phyloP scores from a whole-genome alignment of 345 rosid genomes.

The Nephelium lappaceum region DNA sequence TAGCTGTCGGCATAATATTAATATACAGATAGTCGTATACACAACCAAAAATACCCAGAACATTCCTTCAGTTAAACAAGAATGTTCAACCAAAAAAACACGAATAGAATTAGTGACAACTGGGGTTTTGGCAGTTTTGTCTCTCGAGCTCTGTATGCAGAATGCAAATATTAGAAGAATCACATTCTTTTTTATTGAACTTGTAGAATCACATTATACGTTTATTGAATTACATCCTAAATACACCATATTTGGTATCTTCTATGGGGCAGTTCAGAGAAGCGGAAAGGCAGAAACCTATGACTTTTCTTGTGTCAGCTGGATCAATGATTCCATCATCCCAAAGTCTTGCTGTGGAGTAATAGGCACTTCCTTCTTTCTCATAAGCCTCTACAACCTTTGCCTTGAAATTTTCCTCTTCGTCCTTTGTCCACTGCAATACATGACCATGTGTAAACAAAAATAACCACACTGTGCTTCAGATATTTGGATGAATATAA shows the following conservation, averaged over 20 bases:
- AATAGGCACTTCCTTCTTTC: slow-evolving; percentile 79
- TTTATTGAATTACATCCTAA: slow-evolving; percentile 64
- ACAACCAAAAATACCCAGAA: not conserved
- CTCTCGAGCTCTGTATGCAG: not conserved
- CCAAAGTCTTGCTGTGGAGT: slow-evolving; percentile 94
- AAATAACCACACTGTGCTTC: not conserved
- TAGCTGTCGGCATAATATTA: not conserved
- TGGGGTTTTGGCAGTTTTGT: not conserved
- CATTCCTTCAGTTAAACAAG: not conserved
- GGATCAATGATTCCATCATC: slow-evolving; percentile 96
- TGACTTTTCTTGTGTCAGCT: slow-evolving; percentile 74
- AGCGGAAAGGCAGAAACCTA: slow-evolving; percentile 76
- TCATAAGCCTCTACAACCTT: slow-evolving; percentile 80
- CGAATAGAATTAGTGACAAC: slow-evolving; percentile 2
- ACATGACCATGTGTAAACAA: not conserved
- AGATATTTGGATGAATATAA: not conserved
- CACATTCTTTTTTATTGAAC: not conserved
- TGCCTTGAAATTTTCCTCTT: slow-evolving; percentile 68
- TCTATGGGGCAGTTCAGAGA: slow-evolving; percentile 55
- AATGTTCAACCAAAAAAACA: not conserved
- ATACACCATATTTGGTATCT: slow-evolving; percentile 81
- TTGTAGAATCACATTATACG: not conserved
- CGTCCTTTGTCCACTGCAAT: slow-evolving; percentile 78
- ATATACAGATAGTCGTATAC: not conserved
- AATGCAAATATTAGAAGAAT: not conserved